Base-by-base conservation (phyloP, 306 rosid species). In the Mimosa bimucronata region DNA sequence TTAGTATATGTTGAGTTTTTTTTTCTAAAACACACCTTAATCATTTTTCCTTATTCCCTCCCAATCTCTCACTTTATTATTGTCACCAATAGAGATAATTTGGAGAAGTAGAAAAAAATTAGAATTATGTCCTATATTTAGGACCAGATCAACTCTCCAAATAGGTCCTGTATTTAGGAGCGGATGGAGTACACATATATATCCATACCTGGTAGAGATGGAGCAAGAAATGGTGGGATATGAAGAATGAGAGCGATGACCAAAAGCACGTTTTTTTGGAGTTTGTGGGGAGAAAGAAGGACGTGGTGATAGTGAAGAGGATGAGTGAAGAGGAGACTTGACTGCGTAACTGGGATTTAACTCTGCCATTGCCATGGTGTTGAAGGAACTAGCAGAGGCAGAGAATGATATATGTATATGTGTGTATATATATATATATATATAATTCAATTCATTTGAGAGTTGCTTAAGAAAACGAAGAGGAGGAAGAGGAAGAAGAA, bases 321-420 rank as follows among this genome's bases (percentile, higher is more conserved):
- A 84, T 1, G 97, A 86, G 29, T 66, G 78, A 67, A 89, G 87
- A 68, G 44, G 79, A 61, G 91, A 9, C 74, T 87, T n/a, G 46
- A 15, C 16, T 45, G 89, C 18, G 81, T 16, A 88, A 28, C 85
- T 82, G 61, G 87, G 70, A 37, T 90, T 86, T 14, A 95, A 66
- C 87, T 93, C 92, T 58, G 94, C 84, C 64, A 90, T 77, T 30
- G 96, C 94, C 98, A 94, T 92, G 38, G 40, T 2, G 28, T 9
- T 21, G 62, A 21, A n/a, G 62, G 29, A 55, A 21, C 9, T 11
- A 12, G 37, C 37, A 60, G 18, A 60, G 37, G 28, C 19, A 28
- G n/a, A 13, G 40, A 28, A 5, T 3, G 16, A 11, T n/a, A 53
- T 19, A 52, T 18, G 15, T 18, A 5, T 18, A 6, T 50, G 0